Evolutionary conservation across 331 rosid species (phyloP), one percentile per base, ranked within the genome.

Genomic region (Dryas integrifolia): DNA sequence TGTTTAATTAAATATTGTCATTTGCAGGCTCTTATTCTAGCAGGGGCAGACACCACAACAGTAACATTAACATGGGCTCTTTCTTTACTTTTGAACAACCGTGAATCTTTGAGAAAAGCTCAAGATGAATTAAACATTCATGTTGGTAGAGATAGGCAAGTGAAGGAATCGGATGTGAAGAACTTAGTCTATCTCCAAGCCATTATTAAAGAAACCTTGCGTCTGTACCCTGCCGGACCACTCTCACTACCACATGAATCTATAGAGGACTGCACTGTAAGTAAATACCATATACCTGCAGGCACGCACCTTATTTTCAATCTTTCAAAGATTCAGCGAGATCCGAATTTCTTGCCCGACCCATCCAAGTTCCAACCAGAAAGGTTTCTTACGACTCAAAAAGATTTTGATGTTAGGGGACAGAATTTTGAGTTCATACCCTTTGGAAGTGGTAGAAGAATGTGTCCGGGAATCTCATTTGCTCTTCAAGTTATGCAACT

Each of bases 401-500:
- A 81, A 6, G 52, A 41, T 15, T 24, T 83, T 7, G 86, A 81
- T 11, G 58, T 81, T n/a, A 73, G 74, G 39, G 86, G 90, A 2
- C 72, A 76, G 15, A 39, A 65, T 66, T 76, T 62, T 41, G 77
- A 74, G 57, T 65, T 81, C 0, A 53, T 81, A 0, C 90, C 90
- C 16, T 86, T 86, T 64, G 86, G 88, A 3, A 76, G 79, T 45
- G 90, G 90, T 4, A 67, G 86, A 70, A 86, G 88, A 64, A 53
- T 74, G 18, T 86, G 88, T 67, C 88, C 35, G 3, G 35, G 35
- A 30, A 30, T 30, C 35, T 1, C 35, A 30, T 30, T 30, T 30
- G 35, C 35, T 85, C 64, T 81, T 9, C 86, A 67, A 13, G 58
- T 76, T 2, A 26, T 65, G 40, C 72, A 70, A 41, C 63, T 83